Conservation (phyloP, 2,329 filamentous ascomycete genomes). For the Pseudocercospora pini-densiflorae region DNA sequence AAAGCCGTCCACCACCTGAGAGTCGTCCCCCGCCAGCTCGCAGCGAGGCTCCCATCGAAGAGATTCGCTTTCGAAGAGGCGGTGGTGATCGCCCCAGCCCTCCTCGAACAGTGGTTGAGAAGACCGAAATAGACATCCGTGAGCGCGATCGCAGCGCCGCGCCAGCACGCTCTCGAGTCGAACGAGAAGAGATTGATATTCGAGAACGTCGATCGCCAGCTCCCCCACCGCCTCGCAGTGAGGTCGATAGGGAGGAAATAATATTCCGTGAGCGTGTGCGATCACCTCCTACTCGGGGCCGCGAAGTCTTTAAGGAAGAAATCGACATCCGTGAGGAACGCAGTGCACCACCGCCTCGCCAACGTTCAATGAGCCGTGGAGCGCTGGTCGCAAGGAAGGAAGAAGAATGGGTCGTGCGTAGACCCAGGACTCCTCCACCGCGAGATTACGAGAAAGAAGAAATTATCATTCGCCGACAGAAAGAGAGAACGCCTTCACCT, state of each 20-base stretch:
- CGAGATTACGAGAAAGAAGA: constrained; percentile 43
- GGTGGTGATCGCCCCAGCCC: constrained; percentile 37
- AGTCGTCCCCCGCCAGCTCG: constrained; percentile 36
- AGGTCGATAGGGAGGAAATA: constrained; percentile 41
- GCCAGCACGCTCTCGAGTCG: constrained; percentile 22
- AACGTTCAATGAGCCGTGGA: constrained; percentile 38
- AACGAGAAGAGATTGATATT: constrained; percentile 46
- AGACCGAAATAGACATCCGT: constrained; percentile 38
- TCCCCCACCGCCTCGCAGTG: constrained; percentile 31
- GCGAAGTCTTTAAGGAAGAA: constrained; percentile 29
- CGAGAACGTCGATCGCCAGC: constrained; percentile 27
- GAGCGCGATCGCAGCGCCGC: constrained; percentile 32
- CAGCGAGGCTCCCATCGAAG: constrained; percentile 45
- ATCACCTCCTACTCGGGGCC: constrained; percentile 32
- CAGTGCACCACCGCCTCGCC: constrained; percentile 33
- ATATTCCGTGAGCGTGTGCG: constrained; percentile 42
- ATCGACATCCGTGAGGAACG: constrained; percentile 47
- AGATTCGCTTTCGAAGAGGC: constrained; percentile 53
- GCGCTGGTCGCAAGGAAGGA: constrained; percentile 42
- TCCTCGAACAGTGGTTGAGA: constrained; percentile 29
- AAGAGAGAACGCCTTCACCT: constrained; percentile 36
- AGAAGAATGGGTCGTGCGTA: constrained; percentile 44
- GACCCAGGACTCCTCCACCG: constrained; percentile 40
- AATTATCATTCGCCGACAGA: constrained; percentile 54
- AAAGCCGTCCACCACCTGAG: constrained; percentile 22